Conservation (phyloP, 1,284 basidiomycete species). For the Tremellales sp. region DNA sequence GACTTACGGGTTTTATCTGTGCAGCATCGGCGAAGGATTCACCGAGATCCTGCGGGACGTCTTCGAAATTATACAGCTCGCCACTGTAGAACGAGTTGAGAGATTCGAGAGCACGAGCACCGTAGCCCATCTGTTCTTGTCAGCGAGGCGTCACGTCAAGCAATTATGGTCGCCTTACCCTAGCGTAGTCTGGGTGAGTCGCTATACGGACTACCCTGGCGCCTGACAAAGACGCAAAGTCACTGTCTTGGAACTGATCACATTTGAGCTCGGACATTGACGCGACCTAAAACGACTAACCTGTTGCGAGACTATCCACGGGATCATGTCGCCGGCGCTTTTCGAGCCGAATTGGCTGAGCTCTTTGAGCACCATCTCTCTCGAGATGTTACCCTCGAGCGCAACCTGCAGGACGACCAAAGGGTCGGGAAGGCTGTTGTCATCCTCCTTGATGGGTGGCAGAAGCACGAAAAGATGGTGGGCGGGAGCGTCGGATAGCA, state of each 20-base stretch:
- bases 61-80: conserved; percentile 85
- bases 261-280: neutral
- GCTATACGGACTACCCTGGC: conserved; percentile 91
- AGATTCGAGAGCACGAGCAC: conserved; percentile 81
- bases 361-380: conserved; percentile 79
- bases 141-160: neutral
- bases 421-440: conserved; percentile 81
- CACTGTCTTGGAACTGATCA: conserved; percentile 79
- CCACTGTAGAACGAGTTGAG: conserved; percentile 89
- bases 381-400: conserved; percentile 89
- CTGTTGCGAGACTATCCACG: conserved; percentile 92
- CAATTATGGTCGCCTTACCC: conserved; percentile 56
- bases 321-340: conserved; percentile 89
- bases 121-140: conserved; percentile 85
- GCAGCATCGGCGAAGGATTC: conserved; percentile 62
- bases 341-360: conserved; percentile 55
- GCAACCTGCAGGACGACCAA: conserved; percentile 94
- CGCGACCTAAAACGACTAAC: conserved; percentile 27
- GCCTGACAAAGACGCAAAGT: conserved; percentile 88
- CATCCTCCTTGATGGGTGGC: conserved; percentile 82
- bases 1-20: conserved; percentile 58
- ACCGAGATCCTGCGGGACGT: conserved; percentile 53
- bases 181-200: conserved; percentile 92
- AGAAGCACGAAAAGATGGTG: conserved; percentile 95
- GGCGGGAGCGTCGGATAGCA: conserved; percentile 93